These are phyloP conservation scores for Pythium phragmitis DNA, from an alignment of 352 stramenopile genomes.

Conservation along the genomic window DNA sequence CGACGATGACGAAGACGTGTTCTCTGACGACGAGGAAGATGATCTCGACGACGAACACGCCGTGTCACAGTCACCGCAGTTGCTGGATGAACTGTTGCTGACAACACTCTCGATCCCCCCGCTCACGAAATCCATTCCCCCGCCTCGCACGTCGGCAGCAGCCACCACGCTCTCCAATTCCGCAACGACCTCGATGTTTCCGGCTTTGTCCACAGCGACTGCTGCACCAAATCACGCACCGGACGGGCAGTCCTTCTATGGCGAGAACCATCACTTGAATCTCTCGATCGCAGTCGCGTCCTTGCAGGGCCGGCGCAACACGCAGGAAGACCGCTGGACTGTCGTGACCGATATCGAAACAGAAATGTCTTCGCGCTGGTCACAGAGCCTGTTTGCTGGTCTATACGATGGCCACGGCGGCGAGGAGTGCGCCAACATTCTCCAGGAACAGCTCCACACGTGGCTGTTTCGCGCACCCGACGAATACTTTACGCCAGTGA, in stretches of 20 bases:
- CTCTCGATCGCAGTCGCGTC: constrained; percentile 50
- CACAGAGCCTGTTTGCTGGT: constrained; percentile 50
- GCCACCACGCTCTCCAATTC: background rate
- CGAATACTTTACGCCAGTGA: constrained; percentile 25
- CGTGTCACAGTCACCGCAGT: constrained; percentile 59
- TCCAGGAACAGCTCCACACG: constrained; percentile 73
- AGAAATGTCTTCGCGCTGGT: constrained; percentile 14
- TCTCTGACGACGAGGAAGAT: constrained; percentile 65
- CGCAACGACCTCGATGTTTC: background rate
- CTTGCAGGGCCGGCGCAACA: constrained; percentile 64
- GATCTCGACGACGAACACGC: constrained; percentile 37
- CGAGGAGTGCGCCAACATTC: constrained; percentile 65
- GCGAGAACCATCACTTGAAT: constrained; percentile 33
- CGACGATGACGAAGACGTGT: constrained; percentile 33
- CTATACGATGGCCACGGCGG: constrained; percentile 87
- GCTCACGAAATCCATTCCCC: constrained; percentile 29
- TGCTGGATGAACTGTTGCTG: constrained; percentile 70
- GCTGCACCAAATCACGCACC: background rate
- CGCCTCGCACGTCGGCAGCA: background rate
- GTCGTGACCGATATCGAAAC: constrained; percentile 43
- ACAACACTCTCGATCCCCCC: constrained; percentile 76
- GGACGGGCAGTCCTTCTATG: constrained; percentile 42
- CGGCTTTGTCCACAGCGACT: background rate
- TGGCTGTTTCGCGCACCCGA: constrained; percentile 53
- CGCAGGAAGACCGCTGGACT: constrained; percentile 73